Percentiles rank a stretch among this genome's conserved stretches.
phyloP scores from a whole-genome alignment of 441 rosid genomes.

The Populus tomentosa region DNA sequence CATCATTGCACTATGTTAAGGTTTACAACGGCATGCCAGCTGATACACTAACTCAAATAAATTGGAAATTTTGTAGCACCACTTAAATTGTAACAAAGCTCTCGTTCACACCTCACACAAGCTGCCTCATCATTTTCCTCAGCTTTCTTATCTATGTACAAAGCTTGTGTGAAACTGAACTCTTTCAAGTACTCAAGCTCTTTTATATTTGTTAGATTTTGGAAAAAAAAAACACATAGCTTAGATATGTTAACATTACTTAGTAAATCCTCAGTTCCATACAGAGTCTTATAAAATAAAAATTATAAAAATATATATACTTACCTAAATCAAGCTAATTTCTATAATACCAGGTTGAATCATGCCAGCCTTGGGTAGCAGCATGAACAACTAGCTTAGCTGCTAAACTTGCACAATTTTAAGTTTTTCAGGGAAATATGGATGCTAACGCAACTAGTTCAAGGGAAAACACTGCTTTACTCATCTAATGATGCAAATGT shows the following conservation, averaged over 20 bases:
- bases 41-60: neutral
- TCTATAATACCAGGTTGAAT: neutral
- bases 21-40: neutral
- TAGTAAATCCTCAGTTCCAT: neutral
- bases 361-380: neutral
- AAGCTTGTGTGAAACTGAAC: neutral
- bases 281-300: neutral
- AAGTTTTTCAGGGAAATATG: neutral
- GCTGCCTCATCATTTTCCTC: neutral
- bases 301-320: too few relatives aligned
- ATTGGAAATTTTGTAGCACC: too few relatives aligned
- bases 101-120: neutral
- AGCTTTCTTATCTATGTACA: neutral
- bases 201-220: neutral
- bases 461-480: neutral
- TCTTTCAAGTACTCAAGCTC: neutral
- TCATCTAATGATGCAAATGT: neutral
- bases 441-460: neutral
- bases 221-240: neutral
- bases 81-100: neutral
- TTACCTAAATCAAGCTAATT: too few relatives aligned
- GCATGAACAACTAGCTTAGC: neutral
- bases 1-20: slow-evolving; percentile 9
- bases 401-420: neutral
- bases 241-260: too few relatives aligned